Evolutionary conservation across 1,139 yeast species (phyloP).

Genomic region (Komagataea norvegica): DNA sequence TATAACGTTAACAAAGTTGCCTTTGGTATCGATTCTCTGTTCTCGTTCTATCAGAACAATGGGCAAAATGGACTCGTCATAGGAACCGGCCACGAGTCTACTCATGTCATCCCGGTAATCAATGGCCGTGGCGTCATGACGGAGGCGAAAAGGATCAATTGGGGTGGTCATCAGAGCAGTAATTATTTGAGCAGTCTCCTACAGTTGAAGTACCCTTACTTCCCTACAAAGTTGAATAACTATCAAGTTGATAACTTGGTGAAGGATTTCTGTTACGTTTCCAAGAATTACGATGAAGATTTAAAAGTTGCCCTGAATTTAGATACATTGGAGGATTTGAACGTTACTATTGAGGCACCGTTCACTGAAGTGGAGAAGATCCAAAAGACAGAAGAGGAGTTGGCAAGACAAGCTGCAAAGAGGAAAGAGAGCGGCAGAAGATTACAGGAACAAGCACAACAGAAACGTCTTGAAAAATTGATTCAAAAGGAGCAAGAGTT

Average conservation of each 20-base stretch:
- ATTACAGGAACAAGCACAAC: slow-evolving; percentile 89
- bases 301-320: slow-evolving; percentile 52
- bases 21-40: slow-evolving; percentile 78
- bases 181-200: slow-evolving; percentile 60
- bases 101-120: slow-evolving; percentile 77
- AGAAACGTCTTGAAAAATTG: slow-evolving; percentile 73
- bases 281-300: slow-evolving; percentile 64
- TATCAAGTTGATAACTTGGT: slow-evolving; percentile 65
- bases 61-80: slow-evolving; percentile 61
- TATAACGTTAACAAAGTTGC: slow-evolving; percentile 70
- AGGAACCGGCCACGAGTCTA: slow-evolving; percentile 78
- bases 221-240: slow-evolving; percentile 67
- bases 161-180: slow-evolving; percentile 83
- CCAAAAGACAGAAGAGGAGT: slow-evolving; percentile 80
- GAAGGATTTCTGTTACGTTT: slow-evolving; percentile 74
- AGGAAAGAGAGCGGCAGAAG: slow-evolving; percentile 83
- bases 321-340: slow-evolving; percentile 59
- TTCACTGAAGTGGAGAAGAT: slow-evolving; percentile 57
- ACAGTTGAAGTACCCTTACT: slow-evolving; percentile 83
- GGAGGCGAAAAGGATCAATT: slow-evolving; percentile 77
- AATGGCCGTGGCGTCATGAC: slow-evolving; percentile 59
- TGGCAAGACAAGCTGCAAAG: slow-evolving; percentile 70
- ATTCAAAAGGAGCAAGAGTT: slow-evolving; percentile 78
- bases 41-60: slow-evolving; percentile 56
- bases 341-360: slow-evolving; percentile 81